Evolutionary conservation across 495 filamentous ascomycete species (phyloP).

Genomic region (Xylaria acuta): DNA sequence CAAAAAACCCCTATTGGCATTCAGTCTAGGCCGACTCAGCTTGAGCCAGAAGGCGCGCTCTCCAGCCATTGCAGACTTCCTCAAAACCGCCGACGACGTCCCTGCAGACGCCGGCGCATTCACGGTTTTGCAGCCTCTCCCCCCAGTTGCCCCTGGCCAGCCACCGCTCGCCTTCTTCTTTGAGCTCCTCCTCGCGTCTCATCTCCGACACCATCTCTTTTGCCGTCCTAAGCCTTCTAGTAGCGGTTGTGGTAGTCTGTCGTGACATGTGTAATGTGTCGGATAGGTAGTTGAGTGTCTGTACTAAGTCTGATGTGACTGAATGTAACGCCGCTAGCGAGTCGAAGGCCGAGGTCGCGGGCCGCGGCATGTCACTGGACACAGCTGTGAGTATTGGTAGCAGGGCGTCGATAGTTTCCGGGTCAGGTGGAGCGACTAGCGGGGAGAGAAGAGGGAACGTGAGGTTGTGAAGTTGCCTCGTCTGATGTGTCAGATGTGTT

Average conservation of each 20-base stretch:
- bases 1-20: background rate
- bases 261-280: constrained; percentile 94
- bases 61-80: constrained; percentile 72
- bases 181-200: constrained; percentile 77
- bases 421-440: constrained; percentile 56
- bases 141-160: constrained; percentile 83
- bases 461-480: constrained; percentile 79
- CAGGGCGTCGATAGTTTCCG: constrained; percentile 69
- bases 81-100: constrained; percentile 94
- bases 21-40: constrained; percentile 43
- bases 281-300: constrained; percentile 81
- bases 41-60: constrained; percentile 56
- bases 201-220: constrained; percentile 84
- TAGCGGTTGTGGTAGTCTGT: constrained; percentile 81
- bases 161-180: constrained; percentile 81
- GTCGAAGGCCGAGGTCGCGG: constrained; percentile 58
- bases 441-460: constrained; percentile 74
- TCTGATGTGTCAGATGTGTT: constrained; percentile 84
- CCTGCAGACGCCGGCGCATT: constrained; percentile 77
- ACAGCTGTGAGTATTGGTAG: constrained; percentile 66
- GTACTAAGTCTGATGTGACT: constrained; percentile 77
- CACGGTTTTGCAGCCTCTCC: constrained; percentile 71
- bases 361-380: constrained; percentile 61
- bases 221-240: constrained; percentile 73
- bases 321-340: constrained; percentile 65